Conservation (phyloP, 2,329 filamentous ascomycete genomes). For the Amauroascus verrucosus region DNA sequence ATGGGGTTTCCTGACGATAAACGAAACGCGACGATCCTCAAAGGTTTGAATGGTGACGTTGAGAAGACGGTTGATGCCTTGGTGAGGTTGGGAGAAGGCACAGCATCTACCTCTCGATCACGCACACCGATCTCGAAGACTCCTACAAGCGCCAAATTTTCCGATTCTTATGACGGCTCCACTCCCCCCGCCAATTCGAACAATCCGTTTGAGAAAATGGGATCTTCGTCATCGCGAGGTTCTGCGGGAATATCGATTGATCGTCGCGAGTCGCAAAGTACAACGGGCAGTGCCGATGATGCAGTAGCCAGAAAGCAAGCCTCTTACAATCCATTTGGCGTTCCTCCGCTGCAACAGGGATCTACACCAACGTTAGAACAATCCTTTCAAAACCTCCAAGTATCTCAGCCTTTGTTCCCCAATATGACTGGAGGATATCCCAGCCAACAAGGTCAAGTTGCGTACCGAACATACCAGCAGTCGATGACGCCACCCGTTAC, state of each 20-base stretch:
- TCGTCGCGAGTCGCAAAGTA: slow-evolving; percentile 23
- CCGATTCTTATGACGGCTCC: slow-evolving; percentile 13
- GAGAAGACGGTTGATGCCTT: slow-evolving; percentile 79
- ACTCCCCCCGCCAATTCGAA: slow-evolving; percentile 36
- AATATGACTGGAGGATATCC: slow-evolving; percentile 60
- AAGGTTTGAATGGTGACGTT: slow-evolving; percentile 72
- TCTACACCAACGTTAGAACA: slow-evolving; percentile 45
- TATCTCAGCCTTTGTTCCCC: slow-evolving; percentile 62
- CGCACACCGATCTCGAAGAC: slow-evolving; percentile 42
- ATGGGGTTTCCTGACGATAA: slow-evolving; percentile 87
- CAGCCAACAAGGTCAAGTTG: slow-evolving; percentile 31
- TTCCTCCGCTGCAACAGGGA: slow-evolving; percentile 28
- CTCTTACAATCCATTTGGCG: slow-evolving; percentile 61
- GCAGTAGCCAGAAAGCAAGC: slow-evolving; percentile 20
- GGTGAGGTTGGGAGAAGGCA: slow-evolving; percentile 65
- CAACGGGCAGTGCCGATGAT: slow-evolving; percentile 21
- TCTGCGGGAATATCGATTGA: slow-evolving; percentile 16
- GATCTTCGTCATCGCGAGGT: slow-evolving; percentile 26
- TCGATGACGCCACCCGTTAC: slow-evolving; percentile 37
- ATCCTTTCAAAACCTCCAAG: slow-evolving; percentile 64
- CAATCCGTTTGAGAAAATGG: slow-evolving; percentile 56
- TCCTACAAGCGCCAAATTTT: slow-evolving; percentile 17
- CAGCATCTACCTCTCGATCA: slow-evolving; percentile 42
- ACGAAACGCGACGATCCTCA: slow-evolving; percentile 69
- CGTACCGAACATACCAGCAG: slow-evolving; percentile 33